Percentiles rank a stretch among this genome's conserved stretches.
Conservation (phyloP, 306 rosid species). For the Cicer cuneatum region DNA sequence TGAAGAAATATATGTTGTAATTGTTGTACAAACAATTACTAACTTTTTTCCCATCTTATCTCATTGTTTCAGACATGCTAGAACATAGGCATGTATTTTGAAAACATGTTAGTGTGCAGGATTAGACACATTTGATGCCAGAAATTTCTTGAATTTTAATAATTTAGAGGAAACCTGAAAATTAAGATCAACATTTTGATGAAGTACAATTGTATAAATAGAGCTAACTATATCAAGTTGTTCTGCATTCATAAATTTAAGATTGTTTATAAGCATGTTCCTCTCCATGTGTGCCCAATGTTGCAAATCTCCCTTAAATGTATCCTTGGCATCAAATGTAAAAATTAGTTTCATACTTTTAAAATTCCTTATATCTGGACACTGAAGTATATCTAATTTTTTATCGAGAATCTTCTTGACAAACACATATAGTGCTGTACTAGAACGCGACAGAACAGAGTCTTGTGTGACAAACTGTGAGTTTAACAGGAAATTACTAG, state of each 20-base stretch:
- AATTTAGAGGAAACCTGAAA: not conserved
- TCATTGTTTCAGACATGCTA: conserved; percentile 30
- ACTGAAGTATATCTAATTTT: conserved; percentile 9
- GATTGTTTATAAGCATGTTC: conserved; percentile 8
- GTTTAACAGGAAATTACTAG: not conserved
- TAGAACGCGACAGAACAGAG: not conserved
- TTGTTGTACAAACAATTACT: not conserved
- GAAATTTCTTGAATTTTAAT: conserved; percentile 9
- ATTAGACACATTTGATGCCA: conserved; percentile 16
- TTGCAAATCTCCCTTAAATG: conserved; percentile 7
- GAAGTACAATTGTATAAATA: not conserved
- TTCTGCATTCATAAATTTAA: conserved; percentile 16
- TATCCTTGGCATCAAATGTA: conserved; percentile 1
- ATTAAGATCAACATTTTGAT: not conserved
- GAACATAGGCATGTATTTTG: conserved; percentile 3
- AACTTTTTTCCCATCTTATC: conserved; percentile 2
- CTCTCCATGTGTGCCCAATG: not conserved
- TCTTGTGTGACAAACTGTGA: conserved; percentile 5
- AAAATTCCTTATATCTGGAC: conserved; percentile 27
- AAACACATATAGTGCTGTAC: conserved; percentile 9
- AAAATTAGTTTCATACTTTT: not conserved
- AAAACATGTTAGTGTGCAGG: conserved; percentile 16
- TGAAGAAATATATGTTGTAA: conserved; percentile 17
- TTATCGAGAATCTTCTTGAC: conserved; percentile 16
- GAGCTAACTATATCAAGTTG: not conserved